Base-by-base conservation (phyloP, 768 basidiomycete species). In the Clitopilus passeckerianus region DNA sequence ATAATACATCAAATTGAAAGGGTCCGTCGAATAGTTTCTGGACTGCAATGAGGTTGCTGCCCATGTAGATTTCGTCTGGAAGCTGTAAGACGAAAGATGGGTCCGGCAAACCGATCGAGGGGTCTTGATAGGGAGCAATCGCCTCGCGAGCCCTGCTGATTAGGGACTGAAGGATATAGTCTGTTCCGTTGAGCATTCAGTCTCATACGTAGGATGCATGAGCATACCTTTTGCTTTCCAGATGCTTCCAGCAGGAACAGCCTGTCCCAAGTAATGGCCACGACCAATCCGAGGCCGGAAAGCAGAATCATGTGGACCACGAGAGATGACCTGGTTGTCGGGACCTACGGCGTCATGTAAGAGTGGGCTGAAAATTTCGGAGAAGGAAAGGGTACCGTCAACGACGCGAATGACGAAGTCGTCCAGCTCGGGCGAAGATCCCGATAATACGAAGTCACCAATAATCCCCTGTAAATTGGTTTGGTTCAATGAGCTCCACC, bases 1-100 rank as follows among this genome's bases (percentile, higher is more conserved):
- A 97, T 71, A 88, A 86, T 15, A 98, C 80, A 65, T 98, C 96
- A 68, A 95, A 94, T 59, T 90, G 84, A 75, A 96, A 98, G 27
- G 82, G 77, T 1, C 91, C 93, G 10, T 92, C 87, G 61, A 90
- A 93, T 5, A 78, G 77, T 69, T 94, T 95, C 71, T 98, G 95
- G 53, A 95, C 80, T 10, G 90, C 94, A 67, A 81, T 94, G 24
- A 97, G 77, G 67, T 94, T 96, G 70, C 89, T 89, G 43, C 80
- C 82, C 12, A 81, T 79, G 57, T 86, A 80, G 7, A 85, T 76
- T 53, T 92, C 88, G 65, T 97, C 87, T 1, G 91, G 81, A 2
- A 97, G 75, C 41, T 86, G 86, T 9, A 95, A 78, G 14, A 90
- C 71, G 64, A 87, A 90, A 2, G 94, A 89, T 0, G 95, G 88